A percentile compares a stretch with the other conserved stretches of the same genome.
phyloP scores from a whole-genome alignment of 169 alveolate genomes.

The Plasmodium fragile region DNA sequence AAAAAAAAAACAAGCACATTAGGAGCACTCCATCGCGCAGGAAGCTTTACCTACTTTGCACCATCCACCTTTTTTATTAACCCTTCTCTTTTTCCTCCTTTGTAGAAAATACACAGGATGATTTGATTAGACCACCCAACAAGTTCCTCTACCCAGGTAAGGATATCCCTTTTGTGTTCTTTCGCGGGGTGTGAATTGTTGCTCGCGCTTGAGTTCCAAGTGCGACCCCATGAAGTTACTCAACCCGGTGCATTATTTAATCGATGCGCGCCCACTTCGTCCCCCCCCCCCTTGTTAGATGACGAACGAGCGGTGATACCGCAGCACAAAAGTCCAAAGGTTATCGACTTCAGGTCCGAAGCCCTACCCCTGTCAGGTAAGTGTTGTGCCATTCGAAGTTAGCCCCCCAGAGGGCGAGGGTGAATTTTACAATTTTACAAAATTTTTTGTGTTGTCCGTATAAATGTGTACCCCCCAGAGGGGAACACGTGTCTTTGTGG shows the following conservation, averaged over 20 bases:
- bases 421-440: background rate
- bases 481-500: background rate
- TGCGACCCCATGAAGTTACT: background rate
- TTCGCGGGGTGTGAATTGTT: background rate
- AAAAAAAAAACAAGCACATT: background rate
- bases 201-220: background rate
- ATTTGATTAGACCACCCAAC: slow-evolving; percentile 79
- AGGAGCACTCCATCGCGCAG: background rate
- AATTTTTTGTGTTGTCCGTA: background rate
- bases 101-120: slow-evolving; percentile 67
- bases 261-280: background rate
- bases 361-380: slow-evolving; percentile 86
- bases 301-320: slow-evolving; percentile 75
- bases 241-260: background rate
- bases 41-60: background rate
- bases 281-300: slow-evolving; percentile 13
- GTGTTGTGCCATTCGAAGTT: background rate
- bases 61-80: background rate
- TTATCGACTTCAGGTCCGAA: slow-evolving; percentile 85
- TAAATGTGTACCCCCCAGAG: background rate
- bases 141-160: slow-evolving; percentile 86
- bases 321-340: slow-evolving; percentile 75
- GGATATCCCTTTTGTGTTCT: background rate
- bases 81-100: background rate
- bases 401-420: background rate